Evolutionary conservation across 2,329 filamentous ascomycete species (phyloP), one percentile per base, ranked within the genome.

Genomic region (Colletotrichum endophyticum): DNA sequence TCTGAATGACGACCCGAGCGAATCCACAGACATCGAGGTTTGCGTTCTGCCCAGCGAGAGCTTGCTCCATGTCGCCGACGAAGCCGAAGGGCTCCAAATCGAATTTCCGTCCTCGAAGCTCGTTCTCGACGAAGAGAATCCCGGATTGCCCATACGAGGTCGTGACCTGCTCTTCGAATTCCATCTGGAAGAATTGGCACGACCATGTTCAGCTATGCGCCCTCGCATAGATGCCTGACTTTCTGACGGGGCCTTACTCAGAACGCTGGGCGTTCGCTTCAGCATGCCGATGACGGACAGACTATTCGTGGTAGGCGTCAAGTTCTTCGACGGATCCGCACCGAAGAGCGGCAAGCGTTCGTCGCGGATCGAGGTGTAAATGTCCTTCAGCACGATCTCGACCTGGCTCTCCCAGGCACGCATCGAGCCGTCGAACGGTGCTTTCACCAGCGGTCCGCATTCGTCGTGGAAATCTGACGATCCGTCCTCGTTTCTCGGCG

Each of bases 31-130:
- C 88, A 97, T 95, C 5, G 96, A 96, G 1, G 95, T 96, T 78
- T 98, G 93, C 1, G 96, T 98, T 82, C 98, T 95, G 36, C 96
- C 95, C 76, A 98, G 90, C 1, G 96, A 99, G 82, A 97, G 95
- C 81, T 95, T 96, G 86, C 96, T 98, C 96, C 96, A 98, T 1
- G 95, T 97, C 78, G 96, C 98, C n/a, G 96, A 98, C 25, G 95
- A 95, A 53, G 89, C 86, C 2, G 92, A 88, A 13, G 97, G 97
- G 80, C 95, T 98, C 95, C 95, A 99, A 63, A 98, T 90, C 3
- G 95, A 98, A 77, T 93, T 95, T 76, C 93, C 92, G 80, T 99
- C 97, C 76, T 99, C 97, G 78, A 99, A 92, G 84, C 96, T 99
- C 12, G 96, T 99, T 67, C 96, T 92, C 82, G 96, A 98, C 0